Base-by-base conservation (phyloP, 2,329 filamentous ascomycete species). In the Botrytis hyacinthi region DNA sequence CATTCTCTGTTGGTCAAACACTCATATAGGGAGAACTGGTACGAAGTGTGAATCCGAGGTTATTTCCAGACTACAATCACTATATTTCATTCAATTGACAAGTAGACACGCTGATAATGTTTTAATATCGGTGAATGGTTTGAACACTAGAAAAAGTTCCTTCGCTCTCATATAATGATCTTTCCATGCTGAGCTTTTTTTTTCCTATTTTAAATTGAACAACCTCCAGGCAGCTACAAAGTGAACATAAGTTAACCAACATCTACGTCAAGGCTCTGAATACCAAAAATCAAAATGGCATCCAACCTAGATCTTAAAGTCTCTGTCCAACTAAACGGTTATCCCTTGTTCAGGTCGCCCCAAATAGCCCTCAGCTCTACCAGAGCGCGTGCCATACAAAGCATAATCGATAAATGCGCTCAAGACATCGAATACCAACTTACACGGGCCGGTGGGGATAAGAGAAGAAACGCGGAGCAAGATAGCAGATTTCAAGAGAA, bases 81-180 rank as follows among this genome's bases (percentile, higher is more conserved):
- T 35, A 14, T 4, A 48, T 26, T 46, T 35, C 10, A 16, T 40
- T 26, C 14, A 4, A 9, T 35, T 26, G 20, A 65, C 62, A 65
- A 9, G n/a, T 29, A 40, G 12, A 16, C 32, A 18, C 8, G 8
- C 8, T 3, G 20, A 40, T 7, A 5, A 51, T n/a, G 1, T 14
- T 35, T 68, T 1, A 8, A 29, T 2, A 12, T 22, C 5, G 1
- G 12, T 57, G 26, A 54, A 54, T 54, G 9, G 12, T 40, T 22
- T 12, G 6, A 54, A 29, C 0, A 16, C 5, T 0, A 3, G 12
- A 6, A 6, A 7, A 14, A 29, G 1, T 51, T 2, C 9, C 5
- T 40, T 1, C 1, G 1, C 7, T 16, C 16, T 29, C 20, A 68
- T 54, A 42, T 54, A 57, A 68, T 37, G 9, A 22, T 0, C 26